phyloP scores from a whole-genome alignment of 345 rosid species.

The Hibiscus tridactylites region DNA sequence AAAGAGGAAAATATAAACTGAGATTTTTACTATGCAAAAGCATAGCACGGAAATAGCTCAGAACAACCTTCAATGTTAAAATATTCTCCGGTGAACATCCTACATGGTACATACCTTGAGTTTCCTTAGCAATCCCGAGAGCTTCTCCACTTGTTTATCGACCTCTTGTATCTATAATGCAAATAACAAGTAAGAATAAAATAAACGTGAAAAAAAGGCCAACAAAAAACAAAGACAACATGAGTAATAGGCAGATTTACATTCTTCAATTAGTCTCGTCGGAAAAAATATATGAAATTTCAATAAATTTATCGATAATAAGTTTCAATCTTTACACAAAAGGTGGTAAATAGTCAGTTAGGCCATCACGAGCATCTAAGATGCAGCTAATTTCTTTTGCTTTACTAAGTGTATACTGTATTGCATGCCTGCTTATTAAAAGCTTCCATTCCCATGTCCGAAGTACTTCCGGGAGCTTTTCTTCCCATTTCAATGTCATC shows the following conservation, averaged over 20 bases:
- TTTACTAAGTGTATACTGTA: neutral
- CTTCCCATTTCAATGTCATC: constrained; percentile 53
- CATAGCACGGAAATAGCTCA: too few species aligned
- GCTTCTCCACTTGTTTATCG: constrained; percentile 49
- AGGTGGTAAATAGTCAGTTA: too few species aligned
- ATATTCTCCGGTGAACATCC: neutral
- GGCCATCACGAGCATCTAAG: neutral
- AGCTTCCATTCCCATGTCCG: constrained; percentile 55
- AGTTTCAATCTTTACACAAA: too few species aligned
- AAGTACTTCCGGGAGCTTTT: constrained; percentile 29
- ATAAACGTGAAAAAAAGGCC: neutral
- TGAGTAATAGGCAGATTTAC: too few species aligned
- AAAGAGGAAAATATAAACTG: too few species aligned
- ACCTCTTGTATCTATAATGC: constrained; percentile 49
- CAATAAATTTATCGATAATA: too few species aligned
- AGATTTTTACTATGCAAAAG: too few species aligned
- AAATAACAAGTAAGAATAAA: neutral
- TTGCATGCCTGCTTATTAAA: constrained; percentile 50
- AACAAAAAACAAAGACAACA: neutral
- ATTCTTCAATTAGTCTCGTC: too few species aligned
- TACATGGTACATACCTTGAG: constrained; percentile 46
- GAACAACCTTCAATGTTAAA: too few species aligned
- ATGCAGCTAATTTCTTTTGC: neutral
- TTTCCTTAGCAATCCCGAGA: constrained; percentile 41
- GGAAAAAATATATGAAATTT: too few species aligned